Base-by-base conservation (phyloP, 2,329 filamentous ascomycete genomes). In the Colletotrichum coccodes region DNA sequence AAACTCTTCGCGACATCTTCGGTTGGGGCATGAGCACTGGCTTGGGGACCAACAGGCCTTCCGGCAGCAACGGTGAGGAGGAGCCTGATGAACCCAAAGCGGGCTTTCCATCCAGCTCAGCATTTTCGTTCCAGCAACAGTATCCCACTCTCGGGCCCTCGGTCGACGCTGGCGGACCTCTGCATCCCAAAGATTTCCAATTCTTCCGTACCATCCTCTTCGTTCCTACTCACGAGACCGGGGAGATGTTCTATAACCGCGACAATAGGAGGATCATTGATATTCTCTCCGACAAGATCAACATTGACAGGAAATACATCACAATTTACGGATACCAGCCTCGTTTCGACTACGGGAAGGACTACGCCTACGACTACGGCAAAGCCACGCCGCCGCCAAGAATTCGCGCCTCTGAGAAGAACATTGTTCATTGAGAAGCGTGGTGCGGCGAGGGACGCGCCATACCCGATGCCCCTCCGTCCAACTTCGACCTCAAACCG, bases 361-460 rank as follows among this genome's bases (percentile, higher is more conserved):
- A 71, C 50, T 57, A 49, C 32, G 18, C 30, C 6, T 46, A 36
- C 56, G 40, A 47, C 26, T 14, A 40, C 9, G 36, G 44, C 12
- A 42, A n/a, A 12, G 23, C n/a, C 32, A 60, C 56, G 12, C 66
- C 60, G 3, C 65, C 65, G 5, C 30, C 52, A 7, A 21, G 40
- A 5, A 30, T 21, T 4, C 56, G 66, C 30, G 9, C 47, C n/a
- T 34, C 66, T 36, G 54, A 72, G 46, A 60, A 64, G 28, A 40
- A 71, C 26, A 18, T 64, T 9, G 56, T 75, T 70, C 86, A 84
- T 11, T 36, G 59, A 0, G 52, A 59, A 14, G 46, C 26, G 1
- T 73, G 72, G 72, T 73, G 72, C 16, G 42, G 57, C 3, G 60
- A 47, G 11, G 58, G 50, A 40, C 60, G 32, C 5, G n/a, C 21